Evolutionary conservation across 2,329 filamentous ascomycete genomes (phyloP).

Genomic region (Nemania serpens): DNA sequence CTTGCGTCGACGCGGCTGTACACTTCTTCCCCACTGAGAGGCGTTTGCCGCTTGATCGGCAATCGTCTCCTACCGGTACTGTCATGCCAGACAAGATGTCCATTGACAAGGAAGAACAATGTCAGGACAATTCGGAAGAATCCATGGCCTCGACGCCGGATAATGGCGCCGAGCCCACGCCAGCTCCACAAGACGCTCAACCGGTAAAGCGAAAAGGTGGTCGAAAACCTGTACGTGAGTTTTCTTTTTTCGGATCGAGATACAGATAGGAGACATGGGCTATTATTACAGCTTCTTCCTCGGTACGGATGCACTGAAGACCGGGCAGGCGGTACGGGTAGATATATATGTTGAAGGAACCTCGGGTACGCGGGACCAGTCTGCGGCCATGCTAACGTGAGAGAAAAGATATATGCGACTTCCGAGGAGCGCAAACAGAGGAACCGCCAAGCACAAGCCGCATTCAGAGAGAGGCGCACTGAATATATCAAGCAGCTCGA

Average conservation of each 20-base stretch:
- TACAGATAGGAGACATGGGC: not conserved
- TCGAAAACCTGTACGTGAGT: constrained; percentile 81
- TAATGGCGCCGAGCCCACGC: constrained; percentile 51
- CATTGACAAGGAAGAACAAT: constrained; percentile 63
- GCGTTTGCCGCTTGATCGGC: constrained; percentile 50
- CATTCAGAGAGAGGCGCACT: constrained; percentile 93
- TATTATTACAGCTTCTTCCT: not conserved
- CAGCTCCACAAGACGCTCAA: constrained; percentile 55
- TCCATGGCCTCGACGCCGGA: constrained; percentile 66
- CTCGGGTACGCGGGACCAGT: not conserved
- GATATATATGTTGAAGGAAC: not conserved
- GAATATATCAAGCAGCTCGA: constrained; percentile 99
- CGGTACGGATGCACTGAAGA: not conserved
- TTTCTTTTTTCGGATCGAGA: constrained; percentile 12
- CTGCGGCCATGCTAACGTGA: constrained; percentile 23
- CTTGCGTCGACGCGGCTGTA: constrained; percentile 18
- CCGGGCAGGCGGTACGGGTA: not conserved
- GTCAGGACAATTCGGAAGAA: constrained; percentile 65
- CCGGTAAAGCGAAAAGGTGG: constrained; percentile 95
- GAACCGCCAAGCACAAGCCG: constrained; percentile 95
- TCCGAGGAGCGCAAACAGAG: constrained; percentile 98
- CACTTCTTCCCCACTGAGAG: constrained; percentile 35
- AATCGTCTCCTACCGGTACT: constrained; percentile 45
- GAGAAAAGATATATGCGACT: constrained; percentile 87
- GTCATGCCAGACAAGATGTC: constrained; percentile 72